Percentiles rank a stretch among this genome's conserved stretches.
Conservation (phyloP, 345 rosid species). For the Lenwebbia sp. region DNA sequence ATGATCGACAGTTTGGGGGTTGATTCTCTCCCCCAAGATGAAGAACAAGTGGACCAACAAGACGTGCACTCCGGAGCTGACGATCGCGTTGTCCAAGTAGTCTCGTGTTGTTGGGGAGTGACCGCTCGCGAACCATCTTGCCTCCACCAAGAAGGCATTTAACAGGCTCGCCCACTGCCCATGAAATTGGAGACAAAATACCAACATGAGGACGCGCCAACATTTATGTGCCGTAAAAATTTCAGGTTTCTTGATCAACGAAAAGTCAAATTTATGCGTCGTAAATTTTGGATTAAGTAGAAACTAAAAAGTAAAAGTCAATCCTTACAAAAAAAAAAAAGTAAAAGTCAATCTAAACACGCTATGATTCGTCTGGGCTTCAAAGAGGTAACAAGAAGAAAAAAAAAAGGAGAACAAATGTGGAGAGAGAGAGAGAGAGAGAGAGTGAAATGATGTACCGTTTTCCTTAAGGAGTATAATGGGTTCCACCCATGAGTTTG, state of each 20-base stretch:
- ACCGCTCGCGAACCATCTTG: constrained; percentile 4
- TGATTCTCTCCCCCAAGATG: neutral
- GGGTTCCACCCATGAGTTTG: constrained; percentile 1
- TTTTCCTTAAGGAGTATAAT: neutral
- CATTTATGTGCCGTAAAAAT: too few species aligned
- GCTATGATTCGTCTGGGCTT: neutral
- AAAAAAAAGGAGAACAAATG: neutral
- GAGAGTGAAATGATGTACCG: neutral
- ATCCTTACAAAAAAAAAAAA: neutral
- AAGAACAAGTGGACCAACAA: neutral
- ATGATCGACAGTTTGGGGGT: neutral
- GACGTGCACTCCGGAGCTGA: constrained; percentile 5
- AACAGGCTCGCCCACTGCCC: constrained; percentile 8
- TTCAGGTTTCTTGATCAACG: too few species aligned
- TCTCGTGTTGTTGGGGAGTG: neutral
- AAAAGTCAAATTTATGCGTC: too few species aligned
- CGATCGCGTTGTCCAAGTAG: constrained; percentile 10
- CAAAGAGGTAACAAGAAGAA: neutral
- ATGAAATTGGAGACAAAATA: neutral
- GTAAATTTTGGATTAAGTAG: neutral
- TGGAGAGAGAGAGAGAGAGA: neutral
- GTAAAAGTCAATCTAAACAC: neutral
- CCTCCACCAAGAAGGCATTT: constrained; percentile 12
- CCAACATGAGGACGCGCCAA: neutral
- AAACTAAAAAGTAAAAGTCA: neutral